Conservation (phyloP, 805 yeast genomes). For the Saccharomycopsis malanga region DNA sequence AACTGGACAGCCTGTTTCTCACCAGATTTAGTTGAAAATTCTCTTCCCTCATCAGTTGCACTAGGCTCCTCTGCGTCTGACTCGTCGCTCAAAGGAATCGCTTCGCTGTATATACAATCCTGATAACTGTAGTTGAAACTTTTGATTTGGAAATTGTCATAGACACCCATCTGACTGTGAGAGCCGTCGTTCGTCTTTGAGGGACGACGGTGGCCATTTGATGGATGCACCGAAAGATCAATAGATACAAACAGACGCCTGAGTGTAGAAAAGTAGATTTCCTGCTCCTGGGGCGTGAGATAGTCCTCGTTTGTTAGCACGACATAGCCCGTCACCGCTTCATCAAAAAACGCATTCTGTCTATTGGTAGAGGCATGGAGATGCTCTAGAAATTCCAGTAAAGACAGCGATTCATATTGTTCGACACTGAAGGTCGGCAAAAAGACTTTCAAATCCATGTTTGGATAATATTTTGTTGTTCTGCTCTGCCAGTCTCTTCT, state of each 20-base stretch:
- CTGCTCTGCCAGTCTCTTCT: too few species aligned
- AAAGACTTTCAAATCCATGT: conserved; percentile 20
- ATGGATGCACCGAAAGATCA: conserved; percentile 22
- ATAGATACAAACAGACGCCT: conserved; percentile 16
- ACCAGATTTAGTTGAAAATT: not conserved
- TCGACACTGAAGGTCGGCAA: conserved; percentile 21
- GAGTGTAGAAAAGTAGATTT: conserved; percentile 14
- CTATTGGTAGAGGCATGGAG: conserved; percentile 18
- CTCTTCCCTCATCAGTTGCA: not conserved
- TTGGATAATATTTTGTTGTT: not conserved
- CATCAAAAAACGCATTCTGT: conserved; percentile 22
- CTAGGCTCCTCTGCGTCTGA: not conserved
- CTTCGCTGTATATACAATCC: conserved; percentile 18
- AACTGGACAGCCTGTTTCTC: not conserved
- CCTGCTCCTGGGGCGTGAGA: conserved; percentile 4
- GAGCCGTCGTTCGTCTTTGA: not conserved
- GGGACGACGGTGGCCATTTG: conserved; percentile 8
- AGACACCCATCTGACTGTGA: not conserved
- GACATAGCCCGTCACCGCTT: conserved; percentile 18
- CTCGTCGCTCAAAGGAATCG: not conserved
- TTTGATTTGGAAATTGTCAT: not conserved
- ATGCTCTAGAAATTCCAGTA: conserved; percentile 12
- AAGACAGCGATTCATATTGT: conserved; percentile 10
- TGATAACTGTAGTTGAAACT: conserved; percentile 15
- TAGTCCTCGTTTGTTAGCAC: conserved; percentile 17